Base-by-base conservation (phyloP, 768 basidiomycete genomes). In the Leucocoprinus sp. region DNA sequence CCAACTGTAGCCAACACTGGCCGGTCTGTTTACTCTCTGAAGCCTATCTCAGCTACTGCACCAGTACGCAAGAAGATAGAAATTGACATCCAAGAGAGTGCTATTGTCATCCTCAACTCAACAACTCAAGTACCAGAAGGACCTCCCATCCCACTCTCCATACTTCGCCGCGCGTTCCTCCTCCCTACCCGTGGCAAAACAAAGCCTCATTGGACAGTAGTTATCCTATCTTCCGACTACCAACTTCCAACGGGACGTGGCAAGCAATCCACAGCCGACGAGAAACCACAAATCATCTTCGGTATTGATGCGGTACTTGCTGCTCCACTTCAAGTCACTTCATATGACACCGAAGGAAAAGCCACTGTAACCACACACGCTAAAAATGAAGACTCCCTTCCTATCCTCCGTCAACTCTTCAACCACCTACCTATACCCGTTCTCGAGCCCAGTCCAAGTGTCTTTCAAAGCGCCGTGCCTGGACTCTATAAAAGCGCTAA, bases 51-150 rank as follows among this genome's bases (percentile, higher is more conserved):
- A 22, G 66, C 72, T n/a, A 77, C 81, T 8, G 78, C 85, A 0
- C 86, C 86, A 8, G 60, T 88, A 42, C 79, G 87, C 42, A 86
- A 84, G 64, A 87, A 85, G 51, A 74, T 82, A 29, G 76, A 88
- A 54, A 70, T 87, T 54, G 72, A 73, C 2, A 62, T 84, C 29
- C 69, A 78, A 54, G 54, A 65, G 17, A 59, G 64, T 15, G 64
- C 74, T 5, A 66, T 88, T 45, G 67, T 65, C 5, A 70, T 88
- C 54, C 63, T 66, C 2, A 68, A 81, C 57, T 66, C 78, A 0
- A 55, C 64, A 0, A 71, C 79, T 0, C 67, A 70, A 38, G 64
- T 62, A 11, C 48, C 73, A 6, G 80, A 82, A 53, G 64, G 71
- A 4, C 39, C 40, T 0, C 66, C 65, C 11, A 62, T 82, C 36